A percentile compares a stretch with the other conserved stretches of the same genome.
phyloP scores from a whole-genome alignment of 352 stramenopile species.

The Blastocystis sp. region DNA sequence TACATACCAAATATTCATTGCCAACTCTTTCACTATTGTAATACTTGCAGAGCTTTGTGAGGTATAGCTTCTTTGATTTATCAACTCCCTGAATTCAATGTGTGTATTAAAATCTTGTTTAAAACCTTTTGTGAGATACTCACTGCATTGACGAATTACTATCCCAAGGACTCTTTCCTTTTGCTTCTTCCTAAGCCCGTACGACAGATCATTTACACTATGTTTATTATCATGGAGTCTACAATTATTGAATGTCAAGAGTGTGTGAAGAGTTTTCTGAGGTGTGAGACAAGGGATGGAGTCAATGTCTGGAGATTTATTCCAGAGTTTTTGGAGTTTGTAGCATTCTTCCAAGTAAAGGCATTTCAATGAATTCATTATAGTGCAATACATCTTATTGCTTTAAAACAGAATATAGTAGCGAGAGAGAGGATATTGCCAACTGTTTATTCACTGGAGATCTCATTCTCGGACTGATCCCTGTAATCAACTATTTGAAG shows the following conservation, averaged over 20 bases:
- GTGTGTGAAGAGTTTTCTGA: neutral
- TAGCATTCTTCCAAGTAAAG: constrained; percentile 20
- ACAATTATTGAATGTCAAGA: constrained; percentile 17
- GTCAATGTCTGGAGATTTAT: neutral
- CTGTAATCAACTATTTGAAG: no score
- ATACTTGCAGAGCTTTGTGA: neutral
- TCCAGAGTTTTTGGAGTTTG: constrained; percentile 30
- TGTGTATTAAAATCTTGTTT: neutral
- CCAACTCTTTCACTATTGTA: constrained; percentile 19
- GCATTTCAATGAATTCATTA: neutral
- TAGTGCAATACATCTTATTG: constrained; percentile 29
- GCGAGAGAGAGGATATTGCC: no score
- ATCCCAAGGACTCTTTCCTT: neutral
- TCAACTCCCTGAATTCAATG: neutral
- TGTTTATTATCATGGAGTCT: neutral
- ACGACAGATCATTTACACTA: neutral
- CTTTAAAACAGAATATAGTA: neutral
- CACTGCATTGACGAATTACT: neutral
- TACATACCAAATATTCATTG: neutral
- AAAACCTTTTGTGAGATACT: neutral
- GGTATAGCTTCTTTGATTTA: neutral
- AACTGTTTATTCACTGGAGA: no score
- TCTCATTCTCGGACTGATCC: no score
- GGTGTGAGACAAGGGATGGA: neutral
- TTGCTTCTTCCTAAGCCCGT: neutral